A percentile compares a stretch with the other conserved stretches of the same genome.
Conservation (phyloP, 805 yeast genomes). For the Candida piceae region DNA sequence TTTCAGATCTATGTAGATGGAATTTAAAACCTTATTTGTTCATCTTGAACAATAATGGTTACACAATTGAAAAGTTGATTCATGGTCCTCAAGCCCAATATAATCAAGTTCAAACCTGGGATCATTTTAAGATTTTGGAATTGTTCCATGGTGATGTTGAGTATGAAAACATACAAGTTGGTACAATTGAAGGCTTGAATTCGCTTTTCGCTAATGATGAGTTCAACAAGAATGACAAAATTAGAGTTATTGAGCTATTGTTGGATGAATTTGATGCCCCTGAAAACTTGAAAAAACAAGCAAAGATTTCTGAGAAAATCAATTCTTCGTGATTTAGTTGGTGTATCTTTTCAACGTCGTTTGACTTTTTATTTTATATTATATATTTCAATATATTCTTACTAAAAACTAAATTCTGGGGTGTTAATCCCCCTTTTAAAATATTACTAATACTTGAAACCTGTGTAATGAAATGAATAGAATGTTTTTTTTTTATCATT, state of each 20-base stretch:
- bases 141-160: conserved; percentile 52
- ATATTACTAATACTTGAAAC: too few relatives aligned
- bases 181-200: conserved; percentile 55
- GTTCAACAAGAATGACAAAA: conserved; percentile 52
- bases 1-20: conserved; percentile 66
- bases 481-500: too few relatives aligned
- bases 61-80: conserved; percentile 70
- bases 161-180: conserved; percentile 50
- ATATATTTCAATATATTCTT: background rate
- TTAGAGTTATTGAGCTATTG: conserved; percentile 65
- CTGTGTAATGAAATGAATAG: too few relatives aligned
- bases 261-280: conserved; percentile 70
- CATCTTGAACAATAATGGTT: conserved; percentile 67
- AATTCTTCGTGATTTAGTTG: conserved; percentile 14
- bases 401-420: too few relatives aligned
- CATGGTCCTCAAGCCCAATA: conserved; percentile 64
- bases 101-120: conserved; percentile 67
- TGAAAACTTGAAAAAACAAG: conserved; percentile 59
- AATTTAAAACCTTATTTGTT: conserved; percentile 62
- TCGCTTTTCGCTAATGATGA: conserved; percentile 39
- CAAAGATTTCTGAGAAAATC: conserved; percentile 42
- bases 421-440: too few relatives aligned
- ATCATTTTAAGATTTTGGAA: conserved; percentile 52
- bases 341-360: background rate
- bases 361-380: too few relatives aligned